phyloP scores from a whole-genome alignment of 1,284 basidiomycete species.

The Pascua guehoae region DNA sequence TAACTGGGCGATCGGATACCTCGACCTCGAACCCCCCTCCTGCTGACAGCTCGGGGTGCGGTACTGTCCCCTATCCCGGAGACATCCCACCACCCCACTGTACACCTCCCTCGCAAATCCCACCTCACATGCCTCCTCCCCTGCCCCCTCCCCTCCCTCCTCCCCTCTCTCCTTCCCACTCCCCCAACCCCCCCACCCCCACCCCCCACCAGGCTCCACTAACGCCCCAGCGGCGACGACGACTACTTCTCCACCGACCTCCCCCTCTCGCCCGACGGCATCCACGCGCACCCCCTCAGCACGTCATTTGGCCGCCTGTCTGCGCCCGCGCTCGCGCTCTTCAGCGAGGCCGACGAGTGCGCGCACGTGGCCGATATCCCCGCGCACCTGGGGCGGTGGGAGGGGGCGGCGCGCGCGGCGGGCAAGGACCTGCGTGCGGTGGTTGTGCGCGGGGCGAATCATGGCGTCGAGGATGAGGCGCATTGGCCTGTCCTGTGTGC shows the following conservation, averaged over 20 bases:
- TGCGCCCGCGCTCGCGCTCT: slow-evolving; percentile 38
- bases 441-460: slow-evolving; percentile 38
- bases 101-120: too few species aligned
- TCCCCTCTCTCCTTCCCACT: too few species aligned
- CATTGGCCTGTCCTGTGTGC: slow-evolving; percentile 27
- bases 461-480: slow-evolving; percentile 35
- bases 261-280: slow-evolving; percentile 22
- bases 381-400: slow-evolving; percentile 31
- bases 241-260: slow-evolving; percentile 49
- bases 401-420: slow-evolving; percentile 10
- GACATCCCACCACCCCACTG: too few species aligned
- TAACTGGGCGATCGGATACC: too few species aligned
- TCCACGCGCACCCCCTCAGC: slow-evolving; percentile 38
- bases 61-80: too few species aligned
- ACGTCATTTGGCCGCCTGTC: slow-evolving; percentile 41
- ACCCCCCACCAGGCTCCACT: not conserved
- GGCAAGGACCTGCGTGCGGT: slow-evolving; percentile 23
- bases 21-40: too few species aligned
- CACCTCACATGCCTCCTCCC: too few species aligned
- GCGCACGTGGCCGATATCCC: slow-evolving; percentile 14
- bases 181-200: not conserved
- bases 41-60: too few species aligned
- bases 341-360: slow-evolving; percentile 42
- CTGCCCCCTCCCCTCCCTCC: too few species aligned
- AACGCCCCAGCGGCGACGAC: slow-evolving; percentile 44